Evolutionary conservation across 1,139 yeast species (phyloP).

Genomic region (Pneumocystis sp.): DNA sequence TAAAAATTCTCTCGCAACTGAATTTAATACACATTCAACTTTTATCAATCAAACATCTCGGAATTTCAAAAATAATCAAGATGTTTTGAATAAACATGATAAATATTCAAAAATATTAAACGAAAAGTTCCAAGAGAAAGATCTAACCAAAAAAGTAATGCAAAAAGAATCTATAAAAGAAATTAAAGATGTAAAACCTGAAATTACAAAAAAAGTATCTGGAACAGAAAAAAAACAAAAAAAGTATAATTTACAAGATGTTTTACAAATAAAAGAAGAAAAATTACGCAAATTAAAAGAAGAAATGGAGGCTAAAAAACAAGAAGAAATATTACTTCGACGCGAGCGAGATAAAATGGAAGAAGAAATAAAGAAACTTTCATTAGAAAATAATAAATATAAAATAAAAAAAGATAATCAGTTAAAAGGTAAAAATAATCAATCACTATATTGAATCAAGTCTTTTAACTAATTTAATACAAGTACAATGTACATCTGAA

Average conservation of each 20-base stretch:
- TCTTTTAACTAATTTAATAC: constrained; percentile 4
- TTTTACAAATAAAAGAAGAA: constrained; percentile 38
- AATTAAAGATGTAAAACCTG: constrained; percentile 22
- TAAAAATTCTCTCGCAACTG: background rate
- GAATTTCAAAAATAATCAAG: constrained; percentile 5
- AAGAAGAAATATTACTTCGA: constrained; percentile 25
- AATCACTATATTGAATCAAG: constrained; percentile 8
- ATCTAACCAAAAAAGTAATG: constrained; percentile 14
- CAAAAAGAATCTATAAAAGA: constrained; percentile 14
- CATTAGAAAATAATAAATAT: constrained; percentile 13
- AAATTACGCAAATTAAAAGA: constrained; percentile 44
- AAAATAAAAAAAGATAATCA: constrained; percentile 12
- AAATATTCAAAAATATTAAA: constrained; percentile 3
- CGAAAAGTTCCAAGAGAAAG: constrained; percentile 9
- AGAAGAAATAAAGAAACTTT: constrained; percentile 5
- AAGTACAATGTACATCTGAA: constrained; percentile 3
- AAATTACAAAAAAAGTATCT: constrained; percentile 27
- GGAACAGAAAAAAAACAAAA: constrained; percentile 18
- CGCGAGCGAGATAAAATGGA: constrained; percentile 30
- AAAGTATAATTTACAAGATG: constrained; percentile 22
- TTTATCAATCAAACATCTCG: constrained; percentile 12
- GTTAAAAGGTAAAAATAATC: constrained; percentile 14
- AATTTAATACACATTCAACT: background rate
- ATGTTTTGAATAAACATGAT: background rate
- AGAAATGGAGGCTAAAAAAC: constrained; percentile 45